Evolutionary conservation across 2,329 filamentous ascomycete genomes (phyloP), one percentile per base, ranked within the genome.

Genomic region (Penicillium sp.): DNA sequence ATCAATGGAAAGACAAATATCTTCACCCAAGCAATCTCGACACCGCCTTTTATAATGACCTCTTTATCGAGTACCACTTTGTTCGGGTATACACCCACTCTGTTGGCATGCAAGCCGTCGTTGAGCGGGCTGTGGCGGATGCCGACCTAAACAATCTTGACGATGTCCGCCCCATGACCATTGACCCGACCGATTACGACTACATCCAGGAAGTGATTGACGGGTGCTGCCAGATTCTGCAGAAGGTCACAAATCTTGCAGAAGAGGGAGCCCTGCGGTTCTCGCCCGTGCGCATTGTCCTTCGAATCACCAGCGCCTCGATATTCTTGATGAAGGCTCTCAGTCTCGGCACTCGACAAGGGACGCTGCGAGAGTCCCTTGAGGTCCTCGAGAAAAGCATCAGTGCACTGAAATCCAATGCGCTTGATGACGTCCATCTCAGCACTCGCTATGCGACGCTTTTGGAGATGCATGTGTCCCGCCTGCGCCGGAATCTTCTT

Each of bases 131-230:
- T 1, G 64, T 77, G 4, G 64, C 66, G 33, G 65, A 69, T 40
- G 56, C 58, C 26, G 62, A 65, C 34, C 53, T 62, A 5, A 63
- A 65, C 36, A 51, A 60, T 45, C 54, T 58, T 45, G 56, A 66
- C 39, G 35, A 73, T 62, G 62, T 73, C 34, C 58, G 73, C 9
- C 62, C 71, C 9, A 66, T 75, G 54, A 67, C 70, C 41, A 68
- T 76, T 24, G 73, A 76, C 47, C 67, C 73, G 1, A 69, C 71
- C 41, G 77, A 81, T 54, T 79, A 77, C 46, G 72, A 74, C 33
- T 80, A 79, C 52, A 78, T 80, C 11, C 73, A 75, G 58, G 76
- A 79, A 57, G 78, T 80, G 1, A 76, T 79, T 3, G 74, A 79
- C 18, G 75, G 74, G 1, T 77, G 74, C 49, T 74, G 75, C 39